Evolutionary conservation across 1,139 yeast genomes (phyloP), one percentile per base, ranked within the genome.

Genomic region (Pichia sp.): DNA sequence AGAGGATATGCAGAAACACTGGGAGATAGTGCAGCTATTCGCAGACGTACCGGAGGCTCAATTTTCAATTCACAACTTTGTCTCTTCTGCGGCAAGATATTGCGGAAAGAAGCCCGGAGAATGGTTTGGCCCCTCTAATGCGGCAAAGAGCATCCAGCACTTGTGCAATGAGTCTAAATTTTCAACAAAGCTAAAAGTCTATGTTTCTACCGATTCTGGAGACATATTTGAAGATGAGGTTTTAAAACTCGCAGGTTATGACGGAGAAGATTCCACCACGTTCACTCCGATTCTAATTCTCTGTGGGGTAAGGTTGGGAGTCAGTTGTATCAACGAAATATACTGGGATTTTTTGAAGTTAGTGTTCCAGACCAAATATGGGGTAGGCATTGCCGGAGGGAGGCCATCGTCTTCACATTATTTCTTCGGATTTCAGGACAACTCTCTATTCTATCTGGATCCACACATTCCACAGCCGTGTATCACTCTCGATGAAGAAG

Each of bases 91-190:
- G 0, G 64, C 70, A 14, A 62, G 61, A 25, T 72, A 57, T 42
- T 83, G 72, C 53, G 80, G 71, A 51, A 78, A 84, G 47, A 77
- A 72, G 45, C 94, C 96, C 0, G 99, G 98, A 2, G 93, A 91
- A 56, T 91, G 99, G 99, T 93, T 91, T 64, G 98, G 98, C 0
- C 98, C 99, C 0, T 80, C 88, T 22, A 95, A 96, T 0, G 94
- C 96, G 0, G 76, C 86, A 0, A 64, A 73, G 48, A 72, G 83
- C 44, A 77, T 79, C 14, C 69, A 70, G 39, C 63, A 64, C 2
- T 61, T 85, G 33, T 69, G 82, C 40, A 55, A 60, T 20, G 60
- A 56, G 1, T 42, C 38, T 23, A 60, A 56, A 39, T 50, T 55
- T 2, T 54, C 55, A 14, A 50, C 62, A 31, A 65, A 65, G 0